Conservation (phyloP, 148 eudicot genomes). For the Cornus suecica region DNA sequence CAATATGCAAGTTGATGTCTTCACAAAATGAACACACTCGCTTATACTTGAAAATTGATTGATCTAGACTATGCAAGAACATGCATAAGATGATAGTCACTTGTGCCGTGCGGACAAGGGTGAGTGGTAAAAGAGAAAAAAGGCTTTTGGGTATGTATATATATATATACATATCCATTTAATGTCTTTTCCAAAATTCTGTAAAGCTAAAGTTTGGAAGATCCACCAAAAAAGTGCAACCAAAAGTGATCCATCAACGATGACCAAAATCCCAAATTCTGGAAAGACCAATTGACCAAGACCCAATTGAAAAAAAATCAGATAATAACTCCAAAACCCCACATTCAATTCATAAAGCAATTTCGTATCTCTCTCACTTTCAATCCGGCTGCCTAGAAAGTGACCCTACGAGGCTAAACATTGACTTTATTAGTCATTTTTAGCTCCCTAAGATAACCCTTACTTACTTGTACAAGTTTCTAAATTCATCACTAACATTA, state of each 20-base stretch:
- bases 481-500: too few relatives aligned
- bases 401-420: background rate
- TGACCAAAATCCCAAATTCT: background rate
- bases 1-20: too few relatives aligned
- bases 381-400: background rate
- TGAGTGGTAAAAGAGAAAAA: background rate
- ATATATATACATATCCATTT: too few relatives aligned
- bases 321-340: background rate
- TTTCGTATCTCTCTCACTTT: background rate
- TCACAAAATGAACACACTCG: too few relatives aligned
- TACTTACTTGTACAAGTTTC: too few relatives aligned
- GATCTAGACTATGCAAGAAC: too few relatives aligned
- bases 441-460: too few relatives aligned
- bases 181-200: background rate
- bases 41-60: too few relatives aligned
- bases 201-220: background rate
- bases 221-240: background rate
- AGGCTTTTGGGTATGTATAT: background rate
- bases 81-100: background rate
- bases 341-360: slow-evolving; percentile 4
- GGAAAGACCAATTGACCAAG: background rate
- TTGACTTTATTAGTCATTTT: too few relatives aligned
- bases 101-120: background rate
- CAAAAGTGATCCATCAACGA: background rate
- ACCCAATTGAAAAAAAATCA: background rate